Base-by-base conservation (phyloP, 495 filamentous ascomycete species). In the Pyrenopolyporus hunteri region DNA sequence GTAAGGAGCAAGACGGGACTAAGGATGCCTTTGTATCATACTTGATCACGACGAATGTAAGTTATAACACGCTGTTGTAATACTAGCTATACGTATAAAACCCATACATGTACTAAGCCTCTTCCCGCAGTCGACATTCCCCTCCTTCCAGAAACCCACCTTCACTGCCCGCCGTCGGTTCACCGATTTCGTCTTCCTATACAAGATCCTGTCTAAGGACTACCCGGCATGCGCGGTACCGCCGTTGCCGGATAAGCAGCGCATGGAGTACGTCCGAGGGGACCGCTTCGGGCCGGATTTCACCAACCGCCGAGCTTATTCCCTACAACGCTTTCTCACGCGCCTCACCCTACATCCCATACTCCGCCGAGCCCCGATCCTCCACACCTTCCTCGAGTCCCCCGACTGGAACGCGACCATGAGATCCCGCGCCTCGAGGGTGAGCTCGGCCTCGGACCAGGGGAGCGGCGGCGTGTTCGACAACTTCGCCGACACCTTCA, bases 21-120 rank as follows among this genome's bases (percentile, higher is more conserved):
- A 97, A 97, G 74, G 93, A 98, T 76, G 89, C 91, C 44, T 98
- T 93, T 78, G 87, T 98, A 44, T 97, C 93, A 6, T 98, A 98
- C 75, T 76, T 92, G 20, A 91, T 98, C 56, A 92, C 91, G 37
- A 97, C 95, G 20, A 80, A 90, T 76, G 94, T 97, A 78, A 35
- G 86, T 11, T 9, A 32, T 9, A 17, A 8, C 4, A n/a, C 1
- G 16, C 23, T 10, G 4, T 5, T 14, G 35, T 17, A 3, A 14
- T 8, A 29, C 35, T 39, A 17, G 35, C 11, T 14, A 39, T 39
- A n/a, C n/a, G 6, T 46, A 29, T 17, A 17, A 32, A 22, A 35
- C 6, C 22, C 26, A 29, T 45, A 11, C 26, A 29, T 45, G 9
- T 54, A 40, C 62, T 62, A 48, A 61, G 42, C 57, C 31, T n/a